Percentiles rank a stretch among this genome's conserved stretches.
These are phyloP conservation scores for Blastocystis sp. DNA, from an alignment of 352 stramenopile species.

Conservation along the genomic window DNA sequence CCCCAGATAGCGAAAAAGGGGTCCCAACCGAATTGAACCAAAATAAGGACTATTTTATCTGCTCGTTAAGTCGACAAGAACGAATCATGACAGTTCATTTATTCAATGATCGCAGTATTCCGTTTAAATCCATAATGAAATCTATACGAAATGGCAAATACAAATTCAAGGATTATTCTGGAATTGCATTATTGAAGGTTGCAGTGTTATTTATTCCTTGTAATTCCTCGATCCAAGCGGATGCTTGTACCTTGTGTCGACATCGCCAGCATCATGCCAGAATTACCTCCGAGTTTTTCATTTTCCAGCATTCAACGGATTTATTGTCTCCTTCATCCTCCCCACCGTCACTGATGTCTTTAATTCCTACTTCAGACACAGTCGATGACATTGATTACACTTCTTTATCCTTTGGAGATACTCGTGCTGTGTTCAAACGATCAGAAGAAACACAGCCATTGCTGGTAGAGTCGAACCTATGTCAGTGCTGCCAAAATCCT, in stretches of 20 bases:
- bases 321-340: background rate
- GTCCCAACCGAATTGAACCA: background rate
- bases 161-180: slow-evolving; percentile 11
- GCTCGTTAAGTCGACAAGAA: background rate
- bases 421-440: background rate
- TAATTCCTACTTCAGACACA: background rate
- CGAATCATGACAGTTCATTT: slow-evolving; percentile 13
- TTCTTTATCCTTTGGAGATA: background rate
- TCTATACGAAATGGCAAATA: background rate
- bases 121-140: slow-evolving; percentile 36
- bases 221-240: slow-evolving; percentile 38
- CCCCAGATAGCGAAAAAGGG: background rate
- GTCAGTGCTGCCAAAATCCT: slow-evolving; percentile 2
- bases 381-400: slow-evolving; percentile 46
- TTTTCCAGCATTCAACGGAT: slow-evolving; percentile 9
- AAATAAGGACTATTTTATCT: slow-evolving; percentile 32
- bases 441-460: background rate
- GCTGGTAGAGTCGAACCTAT: background rate
- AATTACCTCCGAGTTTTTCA: slow-evolving; percentile 50
- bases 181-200: background rate
- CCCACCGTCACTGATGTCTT: too few relatives aligned
- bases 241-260: slow-evolving; percentile 25
- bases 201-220: slow-evolving; percentile 47
- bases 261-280: background rate
- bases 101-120: slow-evolving; percentile 42